Percentiles rank a stretch among this genome's conserved stretches.
These are phyloP conservation scores for Deuterostichococcus epilithicus DNA, from an alignment of 139 green algal species.

Conservation along the genomic window DNA sequence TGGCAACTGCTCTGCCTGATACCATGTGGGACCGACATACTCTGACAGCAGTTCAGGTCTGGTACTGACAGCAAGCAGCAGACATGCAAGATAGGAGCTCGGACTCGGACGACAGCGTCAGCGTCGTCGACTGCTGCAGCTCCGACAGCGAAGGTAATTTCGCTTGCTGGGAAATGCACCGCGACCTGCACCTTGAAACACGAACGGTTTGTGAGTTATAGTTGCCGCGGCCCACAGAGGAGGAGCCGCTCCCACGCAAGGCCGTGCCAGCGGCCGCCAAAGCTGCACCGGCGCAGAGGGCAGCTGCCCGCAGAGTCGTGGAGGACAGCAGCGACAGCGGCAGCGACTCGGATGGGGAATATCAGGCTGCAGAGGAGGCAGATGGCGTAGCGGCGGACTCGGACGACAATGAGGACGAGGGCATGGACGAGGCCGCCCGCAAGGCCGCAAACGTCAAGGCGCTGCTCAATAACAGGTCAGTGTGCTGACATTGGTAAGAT, in stretches of 20 bases:
- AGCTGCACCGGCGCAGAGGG: no score
- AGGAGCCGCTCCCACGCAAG: neutral
- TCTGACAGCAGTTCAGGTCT: neutral
- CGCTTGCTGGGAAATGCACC: neutral
- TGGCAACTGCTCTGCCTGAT: no score
- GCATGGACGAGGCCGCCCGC: neutral
- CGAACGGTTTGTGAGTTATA: neutral
- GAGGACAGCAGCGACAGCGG: neutral
- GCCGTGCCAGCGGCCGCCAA: no score
- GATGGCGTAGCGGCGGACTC: neutral
- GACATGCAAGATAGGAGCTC: neutral
- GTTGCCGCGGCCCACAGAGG: neutral
- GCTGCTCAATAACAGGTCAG: slow-evolving; percentile 45
- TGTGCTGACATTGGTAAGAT: neutral
- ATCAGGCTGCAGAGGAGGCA: neutral
- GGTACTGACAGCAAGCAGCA: neutral
- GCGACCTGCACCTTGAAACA: neutral
- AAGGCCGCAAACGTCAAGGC: slow-evolving; percentile 59
- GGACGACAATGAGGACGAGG: neutral
- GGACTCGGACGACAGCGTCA: neutral
- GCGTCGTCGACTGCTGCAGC: neutral
- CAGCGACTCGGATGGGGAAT: neutral
- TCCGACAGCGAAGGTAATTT: neutral
- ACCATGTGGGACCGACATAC: no score
- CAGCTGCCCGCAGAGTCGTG: neutral